Evolutionary conservation across 2,329 filamentous ascomycete species (phyloP), one percentile per base, ranked within the genome.

Genomic region (Lanzia echinophila): DNA sequence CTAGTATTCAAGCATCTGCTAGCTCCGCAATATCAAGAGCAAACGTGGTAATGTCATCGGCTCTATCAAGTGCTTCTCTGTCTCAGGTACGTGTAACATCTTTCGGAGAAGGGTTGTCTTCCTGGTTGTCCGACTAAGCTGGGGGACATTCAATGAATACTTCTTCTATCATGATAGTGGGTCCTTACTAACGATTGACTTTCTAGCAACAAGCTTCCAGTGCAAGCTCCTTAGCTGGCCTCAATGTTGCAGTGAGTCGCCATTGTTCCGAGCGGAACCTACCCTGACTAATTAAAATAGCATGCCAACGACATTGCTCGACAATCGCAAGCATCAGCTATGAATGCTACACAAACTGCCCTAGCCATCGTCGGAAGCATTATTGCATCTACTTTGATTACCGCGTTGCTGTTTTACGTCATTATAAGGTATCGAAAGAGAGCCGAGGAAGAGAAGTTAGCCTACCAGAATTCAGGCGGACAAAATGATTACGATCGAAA

Each of bases 321-420:
- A 17, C 52, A 56, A 8, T 65, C 71, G 0, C 71, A 73, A 49
- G 69, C 65, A 17, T 62, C 69, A 3, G 70, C 71, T 3, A 67
- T 74, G 2, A 73, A 71, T 2, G 70, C 70, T 15, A 73, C 72
- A 0, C 71, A 75, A 62, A 68, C 68, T 0, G 71, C 72, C 0
- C 56, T 74, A 5, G 72, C 71, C 10, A 69, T 75, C 17, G 70
- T 74, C 3, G 72, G 69, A 13, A 71, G 69, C 46, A 70, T 75
- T 33, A 63, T 75, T 47, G 73, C 69, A n/a, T 71, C 70, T 2
- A 68, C 71, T 1, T 60, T 75, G 19, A 62, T 75, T 32, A 72
- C 70, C 0, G 68, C 73, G 3, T 47, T 69, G 2, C 63, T 65
- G 24, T 71, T 72, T 55, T 70, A 70, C 38, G 60, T 72, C 17